Evolutionary conservation across 805 yeast genomes (phyloP), one percentile per base, ranked within the genome.

Genomic region (Saccharomycopsis amapae): DNA sequence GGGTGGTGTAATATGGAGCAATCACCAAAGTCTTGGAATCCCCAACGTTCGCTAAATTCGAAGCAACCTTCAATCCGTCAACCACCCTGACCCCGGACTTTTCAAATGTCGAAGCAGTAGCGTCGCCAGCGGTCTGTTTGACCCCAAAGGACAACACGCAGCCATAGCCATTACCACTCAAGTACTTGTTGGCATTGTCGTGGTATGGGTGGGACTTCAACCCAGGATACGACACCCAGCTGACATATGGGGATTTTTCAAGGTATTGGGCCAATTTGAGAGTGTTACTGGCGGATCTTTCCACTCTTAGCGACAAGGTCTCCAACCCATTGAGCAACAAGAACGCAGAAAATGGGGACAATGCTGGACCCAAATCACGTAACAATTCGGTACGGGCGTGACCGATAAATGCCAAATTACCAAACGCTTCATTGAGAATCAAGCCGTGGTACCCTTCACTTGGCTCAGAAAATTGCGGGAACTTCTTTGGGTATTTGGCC

Each of bases 1-100:
- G 98, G 22, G 97, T 90, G 34, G 97, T 93, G 67, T 76, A 87
- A 74, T 82, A 89, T 54, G 98, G 98, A 45, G 96, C 89, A 64
- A 90, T 90, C 48, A 90, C 95, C 62, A 90, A 75, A 38, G 97
- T 86, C 71, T 90, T 93, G 42, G 90, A 81, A 61, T 90, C 98
- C 62, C 98, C 98, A 49, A 90, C 97, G 59, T 90, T 90, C 41
- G 98, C 97, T 62, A 93, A 78, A 69, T 88, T 85, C 26, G 95
- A 82, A 46, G 95, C 94, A 48, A 93, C 67, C 65, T 86, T 77
- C 65, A 93, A 76, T 56, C 67, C 69, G 65, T 89, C 96, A 50
- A 86, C 96, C 50, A 88, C 86, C 56, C 72, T 75, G 45, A 90
- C 89, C 56, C 95, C 87, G 34, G 89, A 77, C 54, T 79, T 83